Evolutionary conservation across 1,284 basidiomycete species (phyloP), one percentile per base, ranked within the genome.

Genomic region (Puccinia polysora): DNA sequence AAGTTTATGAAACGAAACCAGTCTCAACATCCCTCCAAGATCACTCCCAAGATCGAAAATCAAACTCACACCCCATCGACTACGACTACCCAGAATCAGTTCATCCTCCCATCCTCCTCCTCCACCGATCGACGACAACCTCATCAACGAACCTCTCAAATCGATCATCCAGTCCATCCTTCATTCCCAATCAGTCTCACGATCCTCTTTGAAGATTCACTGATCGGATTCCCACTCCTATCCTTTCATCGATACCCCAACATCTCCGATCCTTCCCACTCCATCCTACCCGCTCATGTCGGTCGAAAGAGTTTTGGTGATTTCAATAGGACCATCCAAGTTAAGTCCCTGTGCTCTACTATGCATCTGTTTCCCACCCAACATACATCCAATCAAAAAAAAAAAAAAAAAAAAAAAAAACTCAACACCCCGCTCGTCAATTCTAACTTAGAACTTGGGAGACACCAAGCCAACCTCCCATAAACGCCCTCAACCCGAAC

Each of bases 1-100:
- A 60, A 60, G 58, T 60, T 60, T n/a, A 60, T 60, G 58, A 60
- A 40, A 43, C 38, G 40, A 60, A 60, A 18, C 40, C 38, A 45
- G 32, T 28, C 58, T 43, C 55, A 38, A 58, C 36, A 25, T 18
- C 23, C 18, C 38, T 43, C 5, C 4, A 53, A 25, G n/a, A 53
- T 30, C 12, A 25, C 20, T 10, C 40, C 23, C 10, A 60, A 60
- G 38, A 23, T 12, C 28, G 40, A 45, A 38, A 36, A 58, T 23
- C 0, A 7, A 60, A 38, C n/a, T n/a, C n/a, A 40, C 20, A 40
- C 14, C 7, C 14, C 30, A 38, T 32, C 52, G 28, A 52, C 12
- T n/a, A 25, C 23, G 30, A 6, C 47, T 23, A 49, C 5, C 47
- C 6, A 49, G 25, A 18, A n/a, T 5, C 5, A 15, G 14, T 5